Base-by-base conservation (phyloP, 306 rosid species). In the Echinosophora koreensis region DNA sequence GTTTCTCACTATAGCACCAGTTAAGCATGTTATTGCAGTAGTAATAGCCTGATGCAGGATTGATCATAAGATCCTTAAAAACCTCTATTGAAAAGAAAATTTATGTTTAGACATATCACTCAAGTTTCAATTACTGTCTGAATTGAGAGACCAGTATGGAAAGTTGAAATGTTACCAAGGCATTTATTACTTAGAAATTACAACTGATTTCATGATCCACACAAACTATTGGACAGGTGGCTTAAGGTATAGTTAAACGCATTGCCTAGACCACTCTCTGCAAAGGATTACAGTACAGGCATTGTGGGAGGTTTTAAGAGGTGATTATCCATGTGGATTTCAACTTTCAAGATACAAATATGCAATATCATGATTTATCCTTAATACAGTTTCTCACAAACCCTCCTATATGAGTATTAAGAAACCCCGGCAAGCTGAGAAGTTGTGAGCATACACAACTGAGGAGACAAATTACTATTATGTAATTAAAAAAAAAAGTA, bases 281-380 rank as follows among this genome's bases (percentile, higher is more conserved):
- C 37, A 7, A 10, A 37, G 16, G 71, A 47, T 12, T 27, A 57
- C 75, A 80, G 13, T 34, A 50, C 69, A 66, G 12, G 52, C 65
- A 30, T 27, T 37, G 37, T 37, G n/a, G 34, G 62, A 18, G 34
- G 35, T 9, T 14, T 0, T 27, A 69, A 73, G 52, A 35, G 32
- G 67, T 46, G 62, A 63, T 38, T 62, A 67, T 47, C 4, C 67
- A 27, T n/a, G 66, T 67, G 49, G 52, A 17, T 75, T 49, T 34
- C 14, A 62, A 75, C 41, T 16, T 16, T 55, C 60, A 66, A 56
- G 68, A 66, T 30, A 73, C 49, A 54, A 54, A 79, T 39, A 14
- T 67, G 50, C 80, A 81, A 57, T 58, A 73, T n/a, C 76, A 59
- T 67, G 61, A 16, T 46, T 60, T 50, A 61, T 75, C 72, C 51